Base-by-base conservation (phyloP, 2,329 filamentous ascomycete genomes). In the Colletotrichum sojae region DNA sequence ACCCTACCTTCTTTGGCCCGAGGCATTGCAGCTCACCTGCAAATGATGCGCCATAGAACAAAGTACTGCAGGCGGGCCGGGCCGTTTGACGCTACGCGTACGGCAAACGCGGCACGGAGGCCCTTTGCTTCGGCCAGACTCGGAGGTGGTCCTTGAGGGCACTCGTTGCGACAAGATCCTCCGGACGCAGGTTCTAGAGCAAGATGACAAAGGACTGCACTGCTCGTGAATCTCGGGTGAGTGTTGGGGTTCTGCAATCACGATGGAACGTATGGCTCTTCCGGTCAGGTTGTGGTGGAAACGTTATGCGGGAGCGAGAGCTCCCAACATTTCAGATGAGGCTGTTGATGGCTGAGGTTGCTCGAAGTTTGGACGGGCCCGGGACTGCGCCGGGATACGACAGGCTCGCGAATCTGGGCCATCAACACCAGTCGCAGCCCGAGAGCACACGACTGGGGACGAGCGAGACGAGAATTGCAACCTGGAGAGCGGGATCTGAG, bases 191-290 rank as follows among this genome's bases (percentile, higher is more conserved):
- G 15, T 5, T 4, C 36, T 57, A 6, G 25, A 64, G 6, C 39
- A 39, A 12, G 53, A 63, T 16, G 20, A 55, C 2, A 36, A 48
- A 0, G 52, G 46, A n/a, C 15, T 67, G 25, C 48, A n/a, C 15
- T 67, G 25, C 48, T 67, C 22, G 20, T 31, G 22, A 40, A 67
- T 20, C 36, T 63, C 4, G 36, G 39, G 9, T 69, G 66, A 62
- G 12, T 69, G 1, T 13, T 60, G 2, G 48, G 60, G 20, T 45
- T 67, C 10, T 67, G 66, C 13, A 13, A 13, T 18, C 55, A 5
- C 1, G 20, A 43, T 12, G 48, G 15, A 5, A 22, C 22, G 2
- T 69, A 69, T 22, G 15, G 18, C 6, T 16, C 10, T 5, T 40
- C 18, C 4, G 18, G 16, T 1, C 40, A 66, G 9, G 66, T 20